phyloP scores from a whole-genome alignment of 352 stramenopile genomes.

The Pythium folliculosum region DNA sequence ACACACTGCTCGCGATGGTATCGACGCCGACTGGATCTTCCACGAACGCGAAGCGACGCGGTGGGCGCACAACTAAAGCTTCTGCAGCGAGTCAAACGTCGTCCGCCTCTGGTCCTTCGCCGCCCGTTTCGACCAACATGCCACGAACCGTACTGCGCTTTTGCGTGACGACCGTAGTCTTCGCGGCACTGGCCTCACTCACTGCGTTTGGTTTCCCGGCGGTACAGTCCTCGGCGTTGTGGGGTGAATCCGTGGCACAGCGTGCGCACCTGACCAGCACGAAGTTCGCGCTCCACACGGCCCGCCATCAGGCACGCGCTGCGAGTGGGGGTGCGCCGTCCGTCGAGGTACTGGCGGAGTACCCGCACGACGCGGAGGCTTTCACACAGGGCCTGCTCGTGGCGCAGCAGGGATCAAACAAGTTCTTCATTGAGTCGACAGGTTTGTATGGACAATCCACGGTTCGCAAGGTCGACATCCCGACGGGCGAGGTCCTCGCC shows the following conservation, averaged over 20 bases:
- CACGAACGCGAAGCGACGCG: constrained; percentile 13
- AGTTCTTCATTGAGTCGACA: constrained; percentile 92
- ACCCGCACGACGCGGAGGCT: constrained; percentile 75
- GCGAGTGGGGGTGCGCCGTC: constrained; percentile 18
- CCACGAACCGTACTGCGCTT: constrained; percentile 8
- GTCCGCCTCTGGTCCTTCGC: background rate
- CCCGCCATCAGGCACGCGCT: background rate
- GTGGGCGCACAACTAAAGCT: background rate
- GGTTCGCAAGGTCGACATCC: constrained; percentile 86
- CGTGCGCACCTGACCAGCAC: constrained; percentile 8
- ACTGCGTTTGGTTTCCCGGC: constrained; percentile 9
- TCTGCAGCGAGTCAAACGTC: constrained; percentile 1
- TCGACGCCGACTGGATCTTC: background rate
- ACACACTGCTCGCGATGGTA: background rate
- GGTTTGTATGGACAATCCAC: constrained; percentile 88
- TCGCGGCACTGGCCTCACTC: constrained; percentile 11
- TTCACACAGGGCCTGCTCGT: constrained; percentile 89
- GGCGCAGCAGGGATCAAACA: constrained; percentile 45
- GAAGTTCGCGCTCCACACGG: constrained; percentile 2
- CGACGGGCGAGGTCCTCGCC: constrained; percentile 76
- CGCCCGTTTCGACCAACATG: background rate
- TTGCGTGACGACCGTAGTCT: constrained; percentile 11
- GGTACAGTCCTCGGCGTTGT: constrained; percentile 5
- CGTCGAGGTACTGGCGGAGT: constrained; percentile 67
- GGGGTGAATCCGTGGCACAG: background rate